Conservation (phyloP, 2,329 filamentous ascomycete species). For the Aspergillus sp. region DNA sequence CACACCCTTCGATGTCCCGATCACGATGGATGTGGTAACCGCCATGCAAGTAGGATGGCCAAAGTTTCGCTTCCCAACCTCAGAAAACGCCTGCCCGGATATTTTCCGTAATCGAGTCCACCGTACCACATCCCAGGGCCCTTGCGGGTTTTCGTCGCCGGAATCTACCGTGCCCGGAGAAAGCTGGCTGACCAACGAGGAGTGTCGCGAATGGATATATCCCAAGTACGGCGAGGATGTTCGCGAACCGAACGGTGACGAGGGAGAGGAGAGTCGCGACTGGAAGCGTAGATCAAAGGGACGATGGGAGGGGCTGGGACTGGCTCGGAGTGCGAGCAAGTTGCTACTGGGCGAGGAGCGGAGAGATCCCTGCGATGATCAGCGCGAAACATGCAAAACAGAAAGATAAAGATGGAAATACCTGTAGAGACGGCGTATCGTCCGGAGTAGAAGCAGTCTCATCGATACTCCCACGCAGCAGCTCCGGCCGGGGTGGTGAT, state of each 20-base stretch:
- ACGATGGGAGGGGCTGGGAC: conserved; percentile 74
- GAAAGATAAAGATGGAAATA: conserved; percentile 39
- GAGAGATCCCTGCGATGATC: conserved; percentile 43
- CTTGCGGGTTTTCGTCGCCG: conserved; percentile 63
- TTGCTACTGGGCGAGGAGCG: conserved; percentile 65
- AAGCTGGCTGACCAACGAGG: conserved; percentile 67
- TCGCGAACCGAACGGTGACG: conserved; percentile 55
- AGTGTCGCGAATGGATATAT: conserved; percentile 69
- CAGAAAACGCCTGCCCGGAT: conserved; percentile 82
- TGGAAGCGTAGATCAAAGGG: conserved; percentile 95
- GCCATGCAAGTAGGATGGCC: conserved; percentile 83
- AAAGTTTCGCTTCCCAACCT: conserved; percentile 85
- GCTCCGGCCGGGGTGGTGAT: conserved; percentile 2
- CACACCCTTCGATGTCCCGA: conserved; percentile 91
- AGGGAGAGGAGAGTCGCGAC: conserved; percentile 64
- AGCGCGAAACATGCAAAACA: conserved; percentile 52
- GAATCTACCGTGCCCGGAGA: conserved; percentile 51
- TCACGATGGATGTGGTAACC: conserved; percentile 77
- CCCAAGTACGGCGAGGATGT: conserved; percentile 72
- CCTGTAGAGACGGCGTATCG: conserved; percentile 76
- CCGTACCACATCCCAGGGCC: conserved; percentile 92
- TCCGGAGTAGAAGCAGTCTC: conserved; percentile 74
- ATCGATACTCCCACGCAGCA: conserved; percentile 41
- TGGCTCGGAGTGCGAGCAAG: conserved; percentile 61
- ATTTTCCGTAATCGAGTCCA: conserved; percentile 94